Base-by-base conservation (phyloP, 345 rosid genomes). In the Boechera retrofracta region DNA sequence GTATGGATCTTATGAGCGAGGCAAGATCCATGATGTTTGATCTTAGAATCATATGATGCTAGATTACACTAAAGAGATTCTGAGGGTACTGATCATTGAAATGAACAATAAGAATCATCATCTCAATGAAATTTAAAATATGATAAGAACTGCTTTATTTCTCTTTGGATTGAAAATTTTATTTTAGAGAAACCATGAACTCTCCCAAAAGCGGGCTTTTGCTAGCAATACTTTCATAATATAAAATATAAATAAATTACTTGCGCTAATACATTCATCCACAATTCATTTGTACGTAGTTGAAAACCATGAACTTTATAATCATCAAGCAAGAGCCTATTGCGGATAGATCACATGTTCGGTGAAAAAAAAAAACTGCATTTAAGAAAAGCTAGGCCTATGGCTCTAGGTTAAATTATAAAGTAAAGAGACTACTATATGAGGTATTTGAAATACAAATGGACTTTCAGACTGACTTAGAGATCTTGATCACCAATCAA, bases 21-120 rank as follows among this genome's bases (percentile, higher is more conserved):
- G 31, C 31, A 60, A 60, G 7, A 36, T 16, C 59, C 36, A 56
- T 56, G 15, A 16, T 36, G 28, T 33, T 58, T 33, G 24, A n/a
- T 58, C 26, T 58, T 58, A 57, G 26, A 32, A 32, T 57, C 33
- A 32, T 58, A n/a, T 58, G 63, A 58, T 58, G 11, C 15, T 32
- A 57, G 6, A 35, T 12, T 58, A 58, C 64, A 33, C 28, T 32
- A 32, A 1, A 57, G 33, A 18, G 33, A 36, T 7, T 32, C 62
- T 16, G 33, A 32, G 62, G 39, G 6, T 32, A 57, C 5, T 31
- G 10, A 57, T 57, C 24, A 32, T 35, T 4, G 28, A 35, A 9
- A 8, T 9, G 44, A 35, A 1, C 6, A 39, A 35, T 15, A 56
- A 56, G 2, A 7, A 56, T 15, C 2, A n/a, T 15, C 39, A 10